Percentiles rank a stretch among this genome's conserved stretches.
Conservation (phyloP, 2,329 filamentous ascomycete genomes). For the Paraphoma sp. region DNA sequence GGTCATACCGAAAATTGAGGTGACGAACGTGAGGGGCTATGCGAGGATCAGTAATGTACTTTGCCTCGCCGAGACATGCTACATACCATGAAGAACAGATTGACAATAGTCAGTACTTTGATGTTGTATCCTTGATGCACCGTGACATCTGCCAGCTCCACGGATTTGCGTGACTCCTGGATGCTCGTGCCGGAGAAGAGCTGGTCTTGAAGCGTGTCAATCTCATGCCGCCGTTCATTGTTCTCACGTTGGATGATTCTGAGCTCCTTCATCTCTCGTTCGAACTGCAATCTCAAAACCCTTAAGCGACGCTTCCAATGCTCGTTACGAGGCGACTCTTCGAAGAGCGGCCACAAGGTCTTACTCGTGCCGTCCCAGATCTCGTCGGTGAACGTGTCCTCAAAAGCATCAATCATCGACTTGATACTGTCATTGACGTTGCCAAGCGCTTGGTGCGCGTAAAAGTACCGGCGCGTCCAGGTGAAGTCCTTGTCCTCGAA, state of each 20-base stretch:
- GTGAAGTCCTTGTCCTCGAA: conserved; percentile 69
- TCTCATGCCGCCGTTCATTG: conserved; percentile 61
- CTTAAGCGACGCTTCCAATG: conserved; percentile 60
- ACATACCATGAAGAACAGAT: conserved; percentile 62
- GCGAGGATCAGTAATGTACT: background rate
- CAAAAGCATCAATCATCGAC: conserved; percentile 63
- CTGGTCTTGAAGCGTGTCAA: conserved; percentile 65
- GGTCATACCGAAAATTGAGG: conserved; percentile 63
- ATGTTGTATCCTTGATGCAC: conserved; percentile 68
- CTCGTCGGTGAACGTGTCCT: conserved; percentile 64
- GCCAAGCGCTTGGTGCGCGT: conserved; percentile 67
- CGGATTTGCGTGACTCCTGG: conserved; percentile 65
- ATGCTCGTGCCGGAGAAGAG: conserved; percentile 70
- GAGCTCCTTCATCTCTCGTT: conserved; percentile 60
- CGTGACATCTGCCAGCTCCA: conserved; percentile 61
- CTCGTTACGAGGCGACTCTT: conserved; percentile 54
- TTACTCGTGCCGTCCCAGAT: conserved; percentile 65
- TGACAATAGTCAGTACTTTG: conserved; percentile 64
- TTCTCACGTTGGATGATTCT: conserved; percentile 58
- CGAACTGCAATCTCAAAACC: conserved; percentile 56
- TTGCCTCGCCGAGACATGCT: background rate
- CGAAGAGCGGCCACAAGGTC: conserved; percentile 62
- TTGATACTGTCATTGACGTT: conserved; percentile 67
- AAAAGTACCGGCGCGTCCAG: conserved; percentile 68
- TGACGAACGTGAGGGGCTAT: conserved; percentile 65